These are phyloP conservation scores for Trichoderma citrinoviride DNA, from an alignment of 2,329 filamentous ascomycete genomes.

Conservation along the genomic window DNA sequence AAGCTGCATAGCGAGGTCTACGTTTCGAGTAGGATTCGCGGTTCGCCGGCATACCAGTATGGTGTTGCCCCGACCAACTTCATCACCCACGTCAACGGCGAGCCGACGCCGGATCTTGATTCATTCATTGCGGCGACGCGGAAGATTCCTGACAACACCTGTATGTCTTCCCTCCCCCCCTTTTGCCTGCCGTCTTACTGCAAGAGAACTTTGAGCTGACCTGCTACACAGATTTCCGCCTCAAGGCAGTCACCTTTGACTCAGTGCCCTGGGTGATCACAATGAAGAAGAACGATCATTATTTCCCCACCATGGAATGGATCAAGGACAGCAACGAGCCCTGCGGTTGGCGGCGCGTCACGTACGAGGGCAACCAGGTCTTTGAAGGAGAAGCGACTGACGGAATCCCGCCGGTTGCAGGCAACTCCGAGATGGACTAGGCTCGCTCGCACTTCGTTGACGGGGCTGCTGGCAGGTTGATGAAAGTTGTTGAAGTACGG, in stretches of 20 bases:
- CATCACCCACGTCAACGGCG: slow-evolving; percentile 91
- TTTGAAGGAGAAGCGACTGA: slow-evolving; percentile 55
- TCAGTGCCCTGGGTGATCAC: slow-evolving; percentile 99
- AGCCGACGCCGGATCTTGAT: slow-evolving; percentile 77
- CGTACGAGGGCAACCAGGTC: slow-evolving; percentile 56
- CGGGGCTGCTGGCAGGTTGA: neutral
- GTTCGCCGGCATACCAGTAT: slow-evolving; percentile 83
- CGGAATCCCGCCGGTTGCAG: slow-evolving; percentile 43
- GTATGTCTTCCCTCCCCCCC: slow-evolving; percentile 44
- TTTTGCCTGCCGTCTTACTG: neutral
- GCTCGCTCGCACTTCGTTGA: neutral
- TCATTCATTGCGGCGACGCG: slow-evolving; percentile 77
- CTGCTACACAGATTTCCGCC: slow-evolving; percentile 71
- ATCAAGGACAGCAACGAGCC: slow-evolving; percentile 59
- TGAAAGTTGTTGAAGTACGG: neutral
- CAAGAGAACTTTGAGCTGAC: slow-evolving; percentile 23
- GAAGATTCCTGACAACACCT: slow-evolving; percentile 93
- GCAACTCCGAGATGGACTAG: slow-evolving; percentile 46
- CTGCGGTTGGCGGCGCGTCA: slow-evolving; percentile 62
- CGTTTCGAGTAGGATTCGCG: slow-evolving; percentile 80
- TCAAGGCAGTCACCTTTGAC: slow-evolving; percentile 97
- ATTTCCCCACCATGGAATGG: slow-evolving; percentile 72
- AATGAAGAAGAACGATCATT: slow-evolving; percentile 99
- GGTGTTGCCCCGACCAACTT: slow-evolving; percentile 95
- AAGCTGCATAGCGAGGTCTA: slow-evolving; percentile 97